Conservation (phyloP, 2,329 filamentous ascomycete genomes). For the Cladosporium halotolerans region DNA sequence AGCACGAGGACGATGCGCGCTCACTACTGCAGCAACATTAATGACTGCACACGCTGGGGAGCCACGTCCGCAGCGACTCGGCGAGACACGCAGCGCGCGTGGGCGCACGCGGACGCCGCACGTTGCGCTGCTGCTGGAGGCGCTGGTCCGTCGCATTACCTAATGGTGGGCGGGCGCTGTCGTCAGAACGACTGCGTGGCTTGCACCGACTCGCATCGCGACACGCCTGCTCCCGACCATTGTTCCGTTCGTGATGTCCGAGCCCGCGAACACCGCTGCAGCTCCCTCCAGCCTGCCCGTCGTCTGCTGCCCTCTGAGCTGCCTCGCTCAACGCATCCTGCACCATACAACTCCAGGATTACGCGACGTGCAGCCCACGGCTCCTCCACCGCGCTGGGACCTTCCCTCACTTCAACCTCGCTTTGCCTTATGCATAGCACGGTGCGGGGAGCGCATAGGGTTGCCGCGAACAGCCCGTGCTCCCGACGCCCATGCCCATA, state of each 20-base stretch:
- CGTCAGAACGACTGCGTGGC: constrained; percentile 2
- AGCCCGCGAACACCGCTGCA: background rate
- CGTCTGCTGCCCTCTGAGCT: background rate
- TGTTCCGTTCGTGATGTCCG: background rate
- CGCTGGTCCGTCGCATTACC: background rate
- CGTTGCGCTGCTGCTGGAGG: background rate
- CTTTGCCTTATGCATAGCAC: background rate
- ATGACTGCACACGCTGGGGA: background rate
- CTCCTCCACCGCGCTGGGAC: constrained; percentile 8
- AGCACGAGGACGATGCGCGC: background rate
- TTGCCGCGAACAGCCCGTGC: background rate
- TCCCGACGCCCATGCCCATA: background rate
- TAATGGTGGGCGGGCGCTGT: constrained; percentile 6
- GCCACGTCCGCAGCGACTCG: background rate
- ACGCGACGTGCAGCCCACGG: background rate
- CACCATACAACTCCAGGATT: background rate
- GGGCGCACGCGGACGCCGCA: background rate
- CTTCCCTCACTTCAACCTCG: background rate
- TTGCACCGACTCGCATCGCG: background rate
- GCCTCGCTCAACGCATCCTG: background rate
- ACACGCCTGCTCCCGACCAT: background rate
- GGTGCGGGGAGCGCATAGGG: constrained; percentile 2
- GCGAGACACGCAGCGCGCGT: background rate
- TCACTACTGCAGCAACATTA: too few relatives aligned
- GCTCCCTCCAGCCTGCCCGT: background rate